Conservation (phyloP, 768 basidiomycete genomes). For the Auriscalpium microsporum region DNA sequence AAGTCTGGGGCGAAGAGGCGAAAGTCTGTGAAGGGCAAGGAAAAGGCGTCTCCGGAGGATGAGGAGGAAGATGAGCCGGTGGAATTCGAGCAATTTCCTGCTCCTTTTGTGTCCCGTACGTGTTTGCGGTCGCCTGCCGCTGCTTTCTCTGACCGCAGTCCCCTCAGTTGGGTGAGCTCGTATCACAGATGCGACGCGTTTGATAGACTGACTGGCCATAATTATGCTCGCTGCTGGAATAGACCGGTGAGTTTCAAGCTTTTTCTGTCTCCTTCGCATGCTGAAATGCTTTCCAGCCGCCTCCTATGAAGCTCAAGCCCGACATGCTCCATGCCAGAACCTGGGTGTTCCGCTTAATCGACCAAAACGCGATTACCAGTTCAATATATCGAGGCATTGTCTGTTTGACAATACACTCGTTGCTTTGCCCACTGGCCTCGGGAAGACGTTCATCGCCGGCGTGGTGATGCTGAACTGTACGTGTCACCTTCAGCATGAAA, state of each 20-base stretch:
- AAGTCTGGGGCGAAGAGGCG: conserved; percentile 55
- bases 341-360: conserved; percentile 87
- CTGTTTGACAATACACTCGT: conserved; percentile 92
- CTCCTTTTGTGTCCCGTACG: conserved; percentile 63
- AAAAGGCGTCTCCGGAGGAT: conserved; percentile 34
- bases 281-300: conserved; percentile 35
- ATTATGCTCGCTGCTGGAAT: background rate
- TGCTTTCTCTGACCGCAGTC: background rate
- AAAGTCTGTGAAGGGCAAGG: conserved; percentile 40
- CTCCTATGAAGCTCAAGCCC: conserved; percentile 66
- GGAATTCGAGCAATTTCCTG: conserved; percentile 57
- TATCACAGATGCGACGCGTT: background rate
- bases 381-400: conserved; percentile 78
- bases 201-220: no score
- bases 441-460: conserved; percentile 97
- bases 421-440: conserved; percentile 89
- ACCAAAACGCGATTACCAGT: conserved; percentile 88
- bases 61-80: conserved; percentile 38
- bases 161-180: conserved; percentile 12
- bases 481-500: conserved; percentile 13
- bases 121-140: background rate
- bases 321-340: conserved; percentile 75
- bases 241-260: conserved; percentile 6
- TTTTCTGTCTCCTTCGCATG: background rate
- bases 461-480: conserved; percentile 93